Conservation (phyloP, 441 rosid species). For the Aquilaria agallochum region DNA sequence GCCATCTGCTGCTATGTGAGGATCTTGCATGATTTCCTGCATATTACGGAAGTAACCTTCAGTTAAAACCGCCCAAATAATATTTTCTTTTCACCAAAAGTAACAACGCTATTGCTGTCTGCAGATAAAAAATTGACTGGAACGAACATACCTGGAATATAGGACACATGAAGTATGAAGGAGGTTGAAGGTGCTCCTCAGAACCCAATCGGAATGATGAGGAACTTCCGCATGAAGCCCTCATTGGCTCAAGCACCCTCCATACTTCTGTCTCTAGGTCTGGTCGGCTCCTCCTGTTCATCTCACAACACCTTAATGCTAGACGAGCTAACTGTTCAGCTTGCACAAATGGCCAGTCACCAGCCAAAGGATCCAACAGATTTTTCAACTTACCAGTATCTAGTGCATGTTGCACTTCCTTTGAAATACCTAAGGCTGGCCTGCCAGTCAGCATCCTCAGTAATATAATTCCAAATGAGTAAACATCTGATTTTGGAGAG, state of each 20-base stretch:
- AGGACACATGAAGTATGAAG: constrained; percentile 87
- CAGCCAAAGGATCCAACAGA: constrained; percentile 88
- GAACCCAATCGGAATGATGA: constrained; percentile 50
- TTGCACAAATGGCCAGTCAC: constrained; percentile 97
- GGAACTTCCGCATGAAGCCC: constrained; percentile 79
- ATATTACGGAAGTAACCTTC: neutral
- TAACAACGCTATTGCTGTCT: neutral
- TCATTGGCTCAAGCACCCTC: constrained; percentile 96
- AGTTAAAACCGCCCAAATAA: too few species aligned
- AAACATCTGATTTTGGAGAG: constrained; percentile 83
- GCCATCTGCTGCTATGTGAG: constrained; percentile 92
- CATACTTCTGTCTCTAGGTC: constrained; percentile 80
- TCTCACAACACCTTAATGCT: constrained; percentile 86
- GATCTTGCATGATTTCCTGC: constrained; percentile 97
- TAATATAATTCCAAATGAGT: constrained; percentile 84
- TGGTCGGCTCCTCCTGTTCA: constrained; percentile 70
- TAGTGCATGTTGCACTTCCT: constrained; percentile 72
- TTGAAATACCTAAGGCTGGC: constrained; percentile 59
- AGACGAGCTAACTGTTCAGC: constrained; percentile 89
- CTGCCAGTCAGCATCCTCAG: constrained; percentile 77
- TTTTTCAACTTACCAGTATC: constrained; percentile 50
- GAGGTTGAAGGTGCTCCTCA: constrained; percentile 61
- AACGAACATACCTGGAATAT: constrained; percentile 63
- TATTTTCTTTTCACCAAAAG: too few species aligned
- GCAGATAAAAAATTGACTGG: neutral